Base-by-base conservation (phyloP, 768 basidiomycete genomes). In the Symmetrospora coprosmae region DNA sequence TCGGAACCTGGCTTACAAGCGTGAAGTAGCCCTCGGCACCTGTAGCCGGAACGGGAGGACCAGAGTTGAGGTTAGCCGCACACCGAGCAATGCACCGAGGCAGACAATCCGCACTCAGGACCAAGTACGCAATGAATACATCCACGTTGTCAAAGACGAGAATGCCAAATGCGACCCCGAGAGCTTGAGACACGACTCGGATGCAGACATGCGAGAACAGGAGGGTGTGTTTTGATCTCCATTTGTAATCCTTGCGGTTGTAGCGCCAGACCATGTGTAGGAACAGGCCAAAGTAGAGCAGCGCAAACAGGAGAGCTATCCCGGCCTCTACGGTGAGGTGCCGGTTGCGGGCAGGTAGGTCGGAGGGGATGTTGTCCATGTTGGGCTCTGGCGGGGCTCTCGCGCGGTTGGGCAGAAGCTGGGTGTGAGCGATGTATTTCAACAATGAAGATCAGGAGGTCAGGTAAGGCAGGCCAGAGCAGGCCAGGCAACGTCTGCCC, bases 51-150 rank as follows among this genome's bases (percentile, higher is more conserved):
- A 11, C 19, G 37, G 11, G 11, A 11, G 19, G 37, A 11, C 11
- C n/a, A n/a, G n/a, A n/a, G n/a, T n/a, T n/a, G n/a, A n/a, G n/a
- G n/a, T n/a, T n/a, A n/a, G n/a, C n/a, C n/a, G n/a, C n/a, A n/a
- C n/a, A n/a, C n/a, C n/a, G n/a, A n/a, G n/a, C n/a, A n/a, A n/a
- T n/a, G n/a, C n/a, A n/a, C n/a, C n/a, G n/a, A n/a, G n/a, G n/a
- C n/a, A n/a, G n/a, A 30, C 61, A 63, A 30, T 66, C 61, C 21
- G 65, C 62, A 14, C 62, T 63, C 6, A 67, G 46, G 33, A 67
- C 62, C 34, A 67, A 62, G 46, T 63, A 67, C 21, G 66, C 66
- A 53, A 67, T 64, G 27, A 67, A 62, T 14, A 67, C 30, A 19
- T 63, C 52, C 17, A 55, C 27, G 43, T 63, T 45, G n/a, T 65